These are phyloP conservation scores for Sphaerostilbella broomeana DNA, from an alignment of 2,329 filamentous ascomycete species.

Conservation along the genomic window DNA sequence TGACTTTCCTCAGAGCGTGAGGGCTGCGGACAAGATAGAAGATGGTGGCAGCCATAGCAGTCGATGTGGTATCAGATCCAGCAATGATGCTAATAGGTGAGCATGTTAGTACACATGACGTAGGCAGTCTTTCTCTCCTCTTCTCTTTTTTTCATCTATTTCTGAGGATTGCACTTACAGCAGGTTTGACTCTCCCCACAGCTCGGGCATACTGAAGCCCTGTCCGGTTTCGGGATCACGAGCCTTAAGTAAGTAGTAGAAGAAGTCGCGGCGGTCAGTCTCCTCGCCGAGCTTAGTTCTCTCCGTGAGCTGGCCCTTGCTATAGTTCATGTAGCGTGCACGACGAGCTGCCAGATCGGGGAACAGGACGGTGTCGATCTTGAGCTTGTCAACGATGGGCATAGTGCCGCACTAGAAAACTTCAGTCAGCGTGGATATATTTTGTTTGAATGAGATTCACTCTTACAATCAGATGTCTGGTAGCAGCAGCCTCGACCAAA, in stretches of 20 bases:
- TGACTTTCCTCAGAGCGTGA: constrained; percentile 39
- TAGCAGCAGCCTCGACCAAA: constrained; percentile 60
- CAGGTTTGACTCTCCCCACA: constrained; percentile 65
- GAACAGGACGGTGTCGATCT: constrained; percentile 62
- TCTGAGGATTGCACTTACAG: constrained; percentile 38
- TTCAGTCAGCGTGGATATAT: constrained; percentile 14
- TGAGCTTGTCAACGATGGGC: constrained; percentile 59
- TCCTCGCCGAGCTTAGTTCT: constrained; percentile 60
- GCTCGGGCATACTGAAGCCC: constrained; percentile 57
- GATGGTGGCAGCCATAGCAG: constrained; percentile 55
- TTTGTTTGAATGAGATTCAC: background rate
- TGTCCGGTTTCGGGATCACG: constrained; percentile 64
- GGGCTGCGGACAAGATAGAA: constrained; percentile 56
- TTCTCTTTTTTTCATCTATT: background rate
- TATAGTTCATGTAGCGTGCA: constrained; percentile 65
- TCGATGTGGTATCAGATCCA: constrained; percentile 66
- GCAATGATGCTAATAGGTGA: constrained; percentile 50
- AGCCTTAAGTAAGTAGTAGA: constrained; percentile 67
- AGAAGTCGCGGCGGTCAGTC: constrained; percentile 66
- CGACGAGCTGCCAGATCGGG: constrained; percentile 59
- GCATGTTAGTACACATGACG: no score
- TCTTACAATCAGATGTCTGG: constrained; percentile 61
- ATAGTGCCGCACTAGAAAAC: constrained; percentile 58
- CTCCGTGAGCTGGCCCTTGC: constrained; percentile 58
- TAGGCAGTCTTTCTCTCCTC: background rate